These are phyloP conservation scores for Lepidium sativum DNA, from an alignment of 345 rosid species.

Conservation along the genomic window DNA sequence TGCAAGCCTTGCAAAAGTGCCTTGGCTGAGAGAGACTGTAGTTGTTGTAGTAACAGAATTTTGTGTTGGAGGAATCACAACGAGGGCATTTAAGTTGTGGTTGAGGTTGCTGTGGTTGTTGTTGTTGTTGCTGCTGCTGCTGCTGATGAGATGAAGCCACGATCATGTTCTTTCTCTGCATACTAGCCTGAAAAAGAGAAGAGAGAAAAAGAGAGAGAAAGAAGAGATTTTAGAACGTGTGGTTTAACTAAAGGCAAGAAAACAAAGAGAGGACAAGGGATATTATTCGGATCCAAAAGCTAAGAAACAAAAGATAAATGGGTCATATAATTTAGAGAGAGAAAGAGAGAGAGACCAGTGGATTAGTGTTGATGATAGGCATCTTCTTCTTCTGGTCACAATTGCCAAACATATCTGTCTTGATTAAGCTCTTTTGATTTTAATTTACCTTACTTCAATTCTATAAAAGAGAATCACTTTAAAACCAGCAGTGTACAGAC, in stretches of 20 bases:
- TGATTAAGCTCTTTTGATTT: conserved; percentile 19
- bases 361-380: conserved; percentile 46
- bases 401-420: conserved; percentile 47
- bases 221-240: conserved; percentile 26
- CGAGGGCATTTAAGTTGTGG: conserved; percentile 66
- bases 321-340: conserved; percentile 50
- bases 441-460: not conserved
- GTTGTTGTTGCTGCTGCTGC: conserved; percentile 22
- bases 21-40: conserved; percentile 67
- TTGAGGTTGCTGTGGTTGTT: conserved; percentile 32
- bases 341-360: conserved; percentile 39
- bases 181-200: conserved; percentile 17
- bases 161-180: conserved; percentile 42
- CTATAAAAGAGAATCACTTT: conserved; percentile 40
- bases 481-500: conserved; percentile 65
- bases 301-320: conserved; percentile 40
- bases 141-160: conserved; percentile 39
- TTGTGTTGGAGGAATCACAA: conserved; percentile 65
- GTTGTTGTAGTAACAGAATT: conserved; percentile 79
- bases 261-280: conserved; percentile 26
- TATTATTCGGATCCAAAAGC: conserved; percentile 47
- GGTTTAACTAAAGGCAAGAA: conserved; percentile 28
- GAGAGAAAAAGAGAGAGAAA: conserved; percentile 8
- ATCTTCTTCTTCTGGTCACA: conserved; percentile 42
- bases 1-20: conserved; percentile 71